Conservation (phyloP, 305 asterid genomes). For the Solanum hybrid region DNA sequence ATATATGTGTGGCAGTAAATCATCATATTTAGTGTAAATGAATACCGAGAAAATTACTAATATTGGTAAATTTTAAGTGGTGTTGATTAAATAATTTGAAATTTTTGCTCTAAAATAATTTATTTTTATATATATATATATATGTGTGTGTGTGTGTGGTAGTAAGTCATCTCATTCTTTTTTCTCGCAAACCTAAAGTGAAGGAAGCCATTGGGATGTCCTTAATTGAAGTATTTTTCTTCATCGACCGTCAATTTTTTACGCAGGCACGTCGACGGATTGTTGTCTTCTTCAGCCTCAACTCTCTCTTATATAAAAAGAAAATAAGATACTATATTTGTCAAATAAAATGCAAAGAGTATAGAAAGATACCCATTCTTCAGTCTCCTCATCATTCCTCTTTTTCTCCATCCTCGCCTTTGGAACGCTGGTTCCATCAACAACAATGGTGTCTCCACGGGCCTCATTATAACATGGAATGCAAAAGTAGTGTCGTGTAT, state of each 20-base stretch:
- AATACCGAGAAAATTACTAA: not conserved
- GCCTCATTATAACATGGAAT: slow-evolving; percentile 78
- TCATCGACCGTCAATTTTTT: not conserved
- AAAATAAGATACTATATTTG: slow-evolving; percentile 1
- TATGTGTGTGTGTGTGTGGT: not conserved
- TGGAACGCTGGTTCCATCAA: slow-evolving; percentile 57
- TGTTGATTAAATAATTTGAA: not conserved
- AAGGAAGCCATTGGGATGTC: not conserved
- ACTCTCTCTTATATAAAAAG: not conserved
- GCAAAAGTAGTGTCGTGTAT: slow-evolving; percentile 89
- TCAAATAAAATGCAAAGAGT: not conserved
- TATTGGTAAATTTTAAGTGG: not conserved
- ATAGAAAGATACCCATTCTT: slow-evolving; percentile 72
- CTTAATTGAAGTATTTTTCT: not conserved
- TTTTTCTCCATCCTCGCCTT: slow-evolving; percentile 83
- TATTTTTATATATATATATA: not conserved
- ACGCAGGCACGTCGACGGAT: not conserved
- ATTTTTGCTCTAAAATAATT: not conserved
- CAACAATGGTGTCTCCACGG: slow-evolving; percentile 76
- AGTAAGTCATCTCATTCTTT: not conserved
- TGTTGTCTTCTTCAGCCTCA: not conserved
- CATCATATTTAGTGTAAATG: not conserved
- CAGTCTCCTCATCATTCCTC: slow-evolving; percentile 92
- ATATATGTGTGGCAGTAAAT: not conserved
- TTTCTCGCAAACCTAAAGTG: not conserved